phyloP scores from a whole-genome alignment of 495 filamentous ascomycete species.

The Aeminium ludgeri region DNA sequence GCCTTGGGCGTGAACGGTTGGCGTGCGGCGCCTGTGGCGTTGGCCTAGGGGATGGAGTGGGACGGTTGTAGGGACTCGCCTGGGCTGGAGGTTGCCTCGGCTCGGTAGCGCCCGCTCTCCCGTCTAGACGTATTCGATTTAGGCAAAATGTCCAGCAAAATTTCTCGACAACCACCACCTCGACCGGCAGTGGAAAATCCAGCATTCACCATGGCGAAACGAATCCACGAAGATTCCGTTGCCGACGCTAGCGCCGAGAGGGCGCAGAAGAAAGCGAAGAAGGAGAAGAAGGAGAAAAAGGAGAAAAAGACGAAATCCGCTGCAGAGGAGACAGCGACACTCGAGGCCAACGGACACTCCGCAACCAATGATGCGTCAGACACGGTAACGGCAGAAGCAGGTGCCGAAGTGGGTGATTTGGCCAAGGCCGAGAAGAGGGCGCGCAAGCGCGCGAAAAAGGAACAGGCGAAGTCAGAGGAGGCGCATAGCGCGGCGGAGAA shows the following conservation, averaged over 20 bases:
- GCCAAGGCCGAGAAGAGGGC: slow-evolving; percentile 14
- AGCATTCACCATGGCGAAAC: slow-evolving; percentile 7
- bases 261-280: slow-evolving; percentile 14
- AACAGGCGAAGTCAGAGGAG: slow-evolving; percentile 2
- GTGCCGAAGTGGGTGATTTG: neutral
- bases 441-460: slow-evolving; percentile 12
- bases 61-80: too few species aligned
- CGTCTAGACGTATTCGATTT: too few species aligned
- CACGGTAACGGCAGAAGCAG: neutral
- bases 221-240: slow-evolving; percentile 5
- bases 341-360: neutral
- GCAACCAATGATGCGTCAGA: neutral
- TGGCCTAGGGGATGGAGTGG: too few species aligned
- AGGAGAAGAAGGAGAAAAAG: slow-evolving; percentile 9
- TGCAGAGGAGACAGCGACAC: too few species aligned
- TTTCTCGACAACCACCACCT: too few species aligned
- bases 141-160: too few species aligned
- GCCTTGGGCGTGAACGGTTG: too few species aligned
- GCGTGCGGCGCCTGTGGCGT: too few species aligned
- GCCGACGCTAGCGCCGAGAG: slow-evolving; percentile 6
- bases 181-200: too few species aligned
- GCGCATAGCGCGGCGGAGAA: slow-evolving; percentile 2
- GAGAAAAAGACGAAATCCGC: too few species aligned
- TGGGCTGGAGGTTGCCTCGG: too few species aligned
- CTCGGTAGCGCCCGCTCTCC: too few species aligned